These are phyloP conservation scores for Coemansia umbellata DNA, from an alignment of 192 early-diverging fungal species.

Conservation along the genomic window DNA sequence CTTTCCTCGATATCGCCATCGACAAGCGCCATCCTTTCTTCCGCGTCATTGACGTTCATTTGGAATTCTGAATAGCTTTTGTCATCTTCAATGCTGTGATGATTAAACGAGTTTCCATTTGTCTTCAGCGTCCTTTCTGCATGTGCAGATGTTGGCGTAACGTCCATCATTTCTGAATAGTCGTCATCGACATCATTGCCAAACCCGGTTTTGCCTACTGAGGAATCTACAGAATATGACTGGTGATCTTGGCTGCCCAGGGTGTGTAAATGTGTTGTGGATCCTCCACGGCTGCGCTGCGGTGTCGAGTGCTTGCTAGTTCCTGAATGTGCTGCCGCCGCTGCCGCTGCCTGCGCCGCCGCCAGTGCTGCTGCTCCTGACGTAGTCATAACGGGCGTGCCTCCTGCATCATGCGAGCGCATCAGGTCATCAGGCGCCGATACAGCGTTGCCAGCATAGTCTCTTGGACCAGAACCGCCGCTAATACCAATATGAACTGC, in stretches of 20 bases:
- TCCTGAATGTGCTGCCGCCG: slow-evolving; percentile 16
- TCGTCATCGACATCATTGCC: not conserved
- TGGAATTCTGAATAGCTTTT: not conserved
- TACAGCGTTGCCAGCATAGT: not conserved
- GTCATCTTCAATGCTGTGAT: not conserved
- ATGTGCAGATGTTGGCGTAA: not conserved
- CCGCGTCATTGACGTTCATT: slow-evolving; percentile 32
- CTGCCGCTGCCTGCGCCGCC: slow-evolving; percentile 39
- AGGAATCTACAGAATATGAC: not conserved
- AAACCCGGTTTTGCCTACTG: too few species aligned
- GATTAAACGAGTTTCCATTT: not conserved
- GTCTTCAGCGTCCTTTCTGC: not conserved
- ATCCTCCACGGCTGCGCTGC: slow-evolving; percentile 42
- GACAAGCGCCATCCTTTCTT: slow-evolving; percentile 7
- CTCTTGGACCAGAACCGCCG: not conserved
- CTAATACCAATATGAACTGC: not conserved
- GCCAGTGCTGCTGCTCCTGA: slow-evolving; percentile 46
- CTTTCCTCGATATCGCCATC: slow-evolving; percentile 33
- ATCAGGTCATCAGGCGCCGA: not conserved
- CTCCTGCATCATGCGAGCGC: slow-evolving; percentile 3
- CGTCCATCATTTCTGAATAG: slow-evolving; percentile 20
- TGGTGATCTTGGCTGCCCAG: not conserved
- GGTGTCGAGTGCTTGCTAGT: slow-evolving; percentile 41
- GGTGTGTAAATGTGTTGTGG: slow-evolving; percentile 14
- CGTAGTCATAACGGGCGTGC: slow-evolving; percentile 47